Evolutionary conservation across 495 filamentous ascomycete species (phyloP), one percentile per base, ranked within the genome.

Genomic region (Amniculicola lignicola): DNA sequence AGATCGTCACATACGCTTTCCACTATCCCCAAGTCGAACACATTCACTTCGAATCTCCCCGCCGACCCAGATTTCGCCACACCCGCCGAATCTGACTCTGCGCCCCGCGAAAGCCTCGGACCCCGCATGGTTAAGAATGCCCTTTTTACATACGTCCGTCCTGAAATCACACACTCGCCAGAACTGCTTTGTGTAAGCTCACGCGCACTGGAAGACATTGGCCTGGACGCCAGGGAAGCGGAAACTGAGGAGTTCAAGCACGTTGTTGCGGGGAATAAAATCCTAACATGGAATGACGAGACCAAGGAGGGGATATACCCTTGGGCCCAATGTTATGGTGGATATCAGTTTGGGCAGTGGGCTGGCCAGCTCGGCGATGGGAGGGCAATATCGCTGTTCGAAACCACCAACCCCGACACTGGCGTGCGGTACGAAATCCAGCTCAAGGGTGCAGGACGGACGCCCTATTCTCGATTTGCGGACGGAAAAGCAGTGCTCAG

Each of bases 241-340:
- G 67, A 81, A 35, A 87, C 78, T 1, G 71, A 83, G n/a, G 83
- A 88, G 7, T 97, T 98, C 74, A 77, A 82, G 57, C 74, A 81
- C 7, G 74, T 86, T 4, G 85, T 92, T 15, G 80, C 85, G 0
- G 93, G 93, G 2, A 96, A 96, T 67, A 82, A 82, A 63, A 77
- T 94, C 37, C 40, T 74, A 19, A 64, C 67, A 16, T 71, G 69
- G 62, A 75, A 85, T 59, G 72, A 69, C 18, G 23, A 78, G 72
- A 68, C 64, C 14, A 71, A 80, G 51, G 72, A 86, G 61, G 77
- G 80, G 3, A 82, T 92, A 29, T 96, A 97, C 67, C 94, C 93
- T 11, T 98, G 93, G 93, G 90, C 94, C 28, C 91, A 96, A 71
- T 96, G 91, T 68, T 98, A 98, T 71, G 93, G 93, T 51, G 93